Evolutionary conservation across 164 flowering plant species (phyloP), one percentile per base, ranked within the genome.

Genomic region (Stephania cephalantha): DNA sequence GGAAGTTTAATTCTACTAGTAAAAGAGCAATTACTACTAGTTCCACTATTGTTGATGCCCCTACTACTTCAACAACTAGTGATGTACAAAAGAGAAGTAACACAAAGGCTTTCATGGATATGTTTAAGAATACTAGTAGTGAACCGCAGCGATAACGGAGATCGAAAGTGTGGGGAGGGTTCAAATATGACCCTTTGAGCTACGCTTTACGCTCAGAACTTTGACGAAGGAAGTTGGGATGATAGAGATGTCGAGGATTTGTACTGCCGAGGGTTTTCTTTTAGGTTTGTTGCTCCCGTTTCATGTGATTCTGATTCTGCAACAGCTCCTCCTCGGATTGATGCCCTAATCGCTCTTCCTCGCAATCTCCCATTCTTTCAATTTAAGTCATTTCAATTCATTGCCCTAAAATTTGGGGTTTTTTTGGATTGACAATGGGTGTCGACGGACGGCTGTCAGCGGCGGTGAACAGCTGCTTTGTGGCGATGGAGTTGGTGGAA

Each of bases 171-270:
- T 29, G 11, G 30, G 76, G 78, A 12, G 68, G 78, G 3, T 85
- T 75, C 75, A 80, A 73, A 77, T 86, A 86, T 68, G 84, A 82
- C 77, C 84, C 85, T 20, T 18, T 81, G 22, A 86, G 87, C 81
- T 86, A 86, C 48, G 82, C 88, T 25, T 0, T 25, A 25, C 25
- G 0, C 0, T 63, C 83, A 84, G 71, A 86, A 86, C 72, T 85
- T 86, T 46, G 86, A 84, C 20, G 87, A 86, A 6, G 78, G 85
- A 22, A 61, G 76, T 10, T 76, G 71, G 69, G 81, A 79, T 46
- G 77, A 83, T 44, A 4, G 42, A 35, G 77, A 75, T 25, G 12
- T 50, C 15, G 55, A 50, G 11, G 12, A 50, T 7, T 8, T 2
- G 11, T 7, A 12, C 15, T 70, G 18, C 42, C 81, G 76, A 2